A percentile compares a stretch with the other conserved stretches of the same genome.
These are phyloP conservation scores for Ramaria sp. DNA, from an alignment of 768 basidiomycete genomes.

Conservation along the genomic window DNA sequence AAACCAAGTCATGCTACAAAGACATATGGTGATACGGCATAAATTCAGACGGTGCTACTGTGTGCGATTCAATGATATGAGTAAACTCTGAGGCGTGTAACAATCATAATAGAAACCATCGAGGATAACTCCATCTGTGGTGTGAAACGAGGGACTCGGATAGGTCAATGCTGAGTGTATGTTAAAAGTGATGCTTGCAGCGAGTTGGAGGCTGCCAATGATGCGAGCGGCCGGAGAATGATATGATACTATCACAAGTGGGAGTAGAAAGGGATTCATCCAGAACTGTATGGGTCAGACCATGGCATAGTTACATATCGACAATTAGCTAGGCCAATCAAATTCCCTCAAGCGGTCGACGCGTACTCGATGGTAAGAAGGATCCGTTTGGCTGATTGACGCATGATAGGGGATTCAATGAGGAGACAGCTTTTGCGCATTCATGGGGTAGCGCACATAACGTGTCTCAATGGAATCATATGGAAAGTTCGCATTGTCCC, in stretches of 20 bases:
- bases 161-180: too few relatives aligned
- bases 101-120: too few relatives aligned
- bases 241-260: slow-evolving; percentile 67
- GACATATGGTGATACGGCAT: too few relatives aligned
- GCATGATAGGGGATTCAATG: slow-evolving; percentile 31
- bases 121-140: too few relatives aligned
- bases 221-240: slow-evolving; percentile 68
- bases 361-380: slow-evolving; percentile 34
- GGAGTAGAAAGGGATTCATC: slow-evolving; percentile 53
- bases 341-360: neutral
- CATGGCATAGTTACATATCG: slow-evolving; percentile 18
- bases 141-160: too few relatives aligned
- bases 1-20: too few relatives aligned
- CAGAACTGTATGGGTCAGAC: slow-evolving; percentile 62
- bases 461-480: too few relatives aligned
- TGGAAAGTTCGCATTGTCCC: slow-evolving; percentile 95
- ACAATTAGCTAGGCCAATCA: too few relatives aligned
- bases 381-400: slow-evolving; percentile 21
- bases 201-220: slow-evolving; percentile 67
- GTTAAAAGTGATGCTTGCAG: slow-evolving; percentile 71
- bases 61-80: too few relatives aligned
- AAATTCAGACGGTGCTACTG: too few relatives aligned
- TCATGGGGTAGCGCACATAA: neutral
- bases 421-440: slow-evolving; percentile 55
- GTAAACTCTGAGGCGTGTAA: too few relatives aligned